Evolutionary conservation across 495 filamentous ascomycete genomes (phyloP).

Genomic region (Bathelium albidoporum): DNA sequence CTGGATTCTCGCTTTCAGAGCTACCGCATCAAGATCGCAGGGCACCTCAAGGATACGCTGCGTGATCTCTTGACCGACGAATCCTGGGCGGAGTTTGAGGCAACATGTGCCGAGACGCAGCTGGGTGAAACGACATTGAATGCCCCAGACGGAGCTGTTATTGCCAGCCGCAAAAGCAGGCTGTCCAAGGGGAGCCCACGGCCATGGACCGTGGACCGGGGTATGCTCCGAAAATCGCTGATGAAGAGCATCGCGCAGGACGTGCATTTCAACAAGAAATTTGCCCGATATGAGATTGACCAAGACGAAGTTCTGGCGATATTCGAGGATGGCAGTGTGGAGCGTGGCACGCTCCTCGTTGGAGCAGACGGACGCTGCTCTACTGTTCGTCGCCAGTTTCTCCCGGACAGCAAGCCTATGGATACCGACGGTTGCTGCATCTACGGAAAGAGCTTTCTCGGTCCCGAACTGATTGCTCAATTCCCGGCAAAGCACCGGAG

Average conservation of each 20-base stretch:
- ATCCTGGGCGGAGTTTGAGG: constrained; percentile 23
- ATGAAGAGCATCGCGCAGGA: neutral
- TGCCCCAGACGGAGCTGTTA: neutral
- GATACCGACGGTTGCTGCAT: constrained; percentile 36
- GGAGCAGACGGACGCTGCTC: constrained; percentile 40
- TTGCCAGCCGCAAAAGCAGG: neutral
- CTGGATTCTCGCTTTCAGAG: constrained; percentile 33
- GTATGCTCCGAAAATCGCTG: neutral
- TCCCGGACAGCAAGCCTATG: constrained; percentile 33
- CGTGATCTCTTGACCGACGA: neutral
- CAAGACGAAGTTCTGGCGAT: constrained; percentile 12
- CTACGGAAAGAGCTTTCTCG: neutral
- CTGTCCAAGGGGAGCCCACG: neutral
- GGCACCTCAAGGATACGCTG: constrained; percentile 1
- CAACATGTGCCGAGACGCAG: constrained; percentile 12
- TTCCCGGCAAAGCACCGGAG: constrained; percentile 15
- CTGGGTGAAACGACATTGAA: neutral
- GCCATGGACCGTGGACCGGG: neutral
- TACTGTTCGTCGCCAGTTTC: constrained; percentile 32
- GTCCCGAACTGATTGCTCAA: neutral
- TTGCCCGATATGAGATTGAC: neutral
- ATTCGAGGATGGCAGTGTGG: constrained; percentile 34
- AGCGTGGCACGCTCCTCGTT: constrained; percentile 34
- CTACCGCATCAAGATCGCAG: constrained; percentile 16
- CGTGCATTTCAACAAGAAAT: neutral